Percentiles rank a stretch among this genome's conserved stretches.
Conservation (phyloP, 2,329 filamentous ascomycete genomes). For the Calonectria crousiana region DNA sequence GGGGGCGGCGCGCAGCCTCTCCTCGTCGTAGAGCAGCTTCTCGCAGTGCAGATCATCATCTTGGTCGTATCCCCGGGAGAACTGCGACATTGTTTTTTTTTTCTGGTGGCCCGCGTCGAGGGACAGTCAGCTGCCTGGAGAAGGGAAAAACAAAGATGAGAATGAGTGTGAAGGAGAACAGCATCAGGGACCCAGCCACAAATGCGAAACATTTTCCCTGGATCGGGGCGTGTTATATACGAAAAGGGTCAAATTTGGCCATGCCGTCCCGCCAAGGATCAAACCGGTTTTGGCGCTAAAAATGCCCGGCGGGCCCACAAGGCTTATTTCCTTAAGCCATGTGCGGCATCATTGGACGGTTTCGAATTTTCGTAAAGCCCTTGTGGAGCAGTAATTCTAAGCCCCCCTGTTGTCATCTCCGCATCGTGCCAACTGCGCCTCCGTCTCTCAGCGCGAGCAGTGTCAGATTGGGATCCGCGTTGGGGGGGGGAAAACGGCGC, state of each 20-base stretch:
- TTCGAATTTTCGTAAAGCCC: conserved; percentile 6
- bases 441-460: background rate
- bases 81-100: background rate
- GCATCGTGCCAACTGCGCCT: background rate
- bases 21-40: background rate
- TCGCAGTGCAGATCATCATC: background rate
- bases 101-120: background rate
- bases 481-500: background rate
- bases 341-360: background rate
- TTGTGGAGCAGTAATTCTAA: conserved; percentile 4
- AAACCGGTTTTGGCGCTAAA: background rate
- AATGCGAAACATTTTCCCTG: background rate
- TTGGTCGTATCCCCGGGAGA: background rate
- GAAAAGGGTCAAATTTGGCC: background rate
- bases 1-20: background rate
- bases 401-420: conserved; percentile 4
- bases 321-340: background rate
- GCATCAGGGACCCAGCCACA: conserved; percentile 28
- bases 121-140: too few species aligned
- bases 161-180: background rate
- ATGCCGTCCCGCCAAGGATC: background rate
- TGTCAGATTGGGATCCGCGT: background rate
- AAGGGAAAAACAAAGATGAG: background rate
- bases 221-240: background rate
- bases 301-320: background rate